phyloP scores from a whole-genome alignment of 1,284 basidiomycete genomes.

The Apiotrichum montevideense region DNA sequence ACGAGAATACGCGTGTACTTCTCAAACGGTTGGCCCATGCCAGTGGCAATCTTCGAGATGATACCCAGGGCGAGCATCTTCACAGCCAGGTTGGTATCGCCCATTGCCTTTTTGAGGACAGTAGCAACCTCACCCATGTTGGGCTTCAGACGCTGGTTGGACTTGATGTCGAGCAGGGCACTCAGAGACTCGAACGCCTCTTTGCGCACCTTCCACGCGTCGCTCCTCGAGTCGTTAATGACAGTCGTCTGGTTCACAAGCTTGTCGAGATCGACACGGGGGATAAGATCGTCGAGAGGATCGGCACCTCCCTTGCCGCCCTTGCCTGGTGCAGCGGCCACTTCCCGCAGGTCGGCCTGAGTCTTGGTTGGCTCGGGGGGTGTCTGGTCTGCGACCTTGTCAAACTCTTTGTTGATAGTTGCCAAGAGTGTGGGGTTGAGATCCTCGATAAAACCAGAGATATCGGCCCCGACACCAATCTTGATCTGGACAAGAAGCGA shows the following conservation, averaged over 20 bases:
- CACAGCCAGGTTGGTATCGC: conserved; percentile 90
- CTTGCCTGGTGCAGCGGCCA: conserved; percentile 43
- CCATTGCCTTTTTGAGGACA: conserved; percentile 79
- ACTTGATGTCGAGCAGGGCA: conserved; percentile 75
- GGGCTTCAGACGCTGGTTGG: conserved; percentile 86
- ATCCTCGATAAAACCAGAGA: conserved; percentile 88
- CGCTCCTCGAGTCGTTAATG: conserved; percentile 73
- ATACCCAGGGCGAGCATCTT: conserved; percentile 86
- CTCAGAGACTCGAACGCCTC: conserved; percentile 85
- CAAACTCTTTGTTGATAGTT: conserved; percentile 88
- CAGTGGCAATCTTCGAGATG: conserved; percentile 77
- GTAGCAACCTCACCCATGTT: conserved; percentile 90
- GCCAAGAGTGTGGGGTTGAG: conserved; percentile 88
- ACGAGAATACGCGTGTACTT: conserved; percentile 74
- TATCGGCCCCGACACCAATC: conserved; percentile 81
- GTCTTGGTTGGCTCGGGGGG: conserved; percentile 73
- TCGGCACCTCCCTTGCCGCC: conserved; percentile 53
- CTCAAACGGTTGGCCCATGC: conserved; percentile 94
- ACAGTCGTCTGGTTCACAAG: conserved; percentile 80
- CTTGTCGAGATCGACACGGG: conserved; percentile 86
- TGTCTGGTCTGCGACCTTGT: conserved; percentile 76
- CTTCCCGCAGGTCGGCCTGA: conserved; percentile 65
- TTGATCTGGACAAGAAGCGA: conserved; percentile 87
- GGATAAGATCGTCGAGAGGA: conserved; percentile 87
- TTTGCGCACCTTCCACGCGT: conserved; percentile 96